Base-by-base conservation (phyloP, 2,329 filamentous ascomycete genomes). In the Tympanopsis confertula region DNA sequence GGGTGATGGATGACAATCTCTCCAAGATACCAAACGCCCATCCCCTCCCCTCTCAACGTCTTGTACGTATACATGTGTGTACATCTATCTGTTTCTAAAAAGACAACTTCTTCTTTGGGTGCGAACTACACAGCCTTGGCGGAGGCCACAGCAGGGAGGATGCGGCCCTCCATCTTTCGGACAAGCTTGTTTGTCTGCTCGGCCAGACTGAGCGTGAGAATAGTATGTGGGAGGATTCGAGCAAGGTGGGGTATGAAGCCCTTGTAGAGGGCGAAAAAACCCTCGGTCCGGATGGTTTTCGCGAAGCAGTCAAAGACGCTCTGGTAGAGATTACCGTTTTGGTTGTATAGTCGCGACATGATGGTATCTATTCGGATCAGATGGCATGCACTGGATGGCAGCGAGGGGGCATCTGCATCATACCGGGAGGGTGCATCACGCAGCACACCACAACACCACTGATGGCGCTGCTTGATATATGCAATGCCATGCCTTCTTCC, bases 321-420 rank as follows among this genome's bases (percentile, higher is more conserved):
- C 48, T 74, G 80, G 68, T 98, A 98, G n/a, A 98, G 71, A 55
- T 95, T 94, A 38, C 91, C 91, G 44, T 89, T 93, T 59, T 98
- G 91, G 66, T 98, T 98, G 69, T 98, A 98, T 69, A 98, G 82
- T 44, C 91, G 82, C 44, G 86, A 91, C 91, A 98, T 98, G 63
- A 98, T 85, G 4, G 91, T 98, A 58, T 98, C 91, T 74, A 43
- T 35, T 39, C 35, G 24, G 13, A 29, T 38, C 13, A 42, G 49
- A 37, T 20, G 18, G n/a, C 19, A 18, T 38, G 20, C 15, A 28
- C n/a, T 20, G 13, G 26, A n/a, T 20, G 19, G 5, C 7, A 10
- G 30, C 30, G 10, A 18, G 13, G 13, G 13, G 30, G 7, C 15
- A 14, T 39, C 24, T 19, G 19, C 13, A 43, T 57, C 71, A 55